Conservation (phyloP, 176 grass and related monocot genomes). For the Thalia dealbata region DNA sequence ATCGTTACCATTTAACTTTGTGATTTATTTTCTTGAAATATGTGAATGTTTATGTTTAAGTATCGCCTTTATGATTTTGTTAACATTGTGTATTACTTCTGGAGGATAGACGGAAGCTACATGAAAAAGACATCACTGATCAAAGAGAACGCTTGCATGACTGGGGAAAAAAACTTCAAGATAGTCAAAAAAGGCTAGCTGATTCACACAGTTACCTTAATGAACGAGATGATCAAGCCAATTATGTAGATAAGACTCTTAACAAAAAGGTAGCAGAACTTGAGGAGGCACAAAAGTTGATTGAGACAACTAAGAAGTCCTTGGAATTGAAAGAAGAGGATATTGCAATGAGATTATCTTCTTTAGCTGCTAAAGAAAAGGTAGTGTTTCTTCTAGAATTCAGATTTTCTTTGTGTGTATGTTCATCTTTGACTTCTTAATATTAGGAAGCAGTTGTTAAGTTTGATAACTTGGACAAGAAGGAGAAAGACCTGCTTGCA, state of each 20-base stretch:
- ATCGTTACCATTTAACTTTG: not conserved
- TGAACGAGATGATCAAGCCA: constrained; percentile 72
- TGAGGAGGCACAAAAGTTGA: constrained; percentile 50
- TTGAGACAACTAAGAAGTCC: constrained; percentile 39
- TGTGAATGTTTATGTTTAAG: not conserved
- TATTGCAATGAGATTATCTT: constrained; percentile 40
- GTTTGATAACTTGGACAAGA: constrained; percentile 31
- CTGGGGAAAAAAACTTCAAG: constrained; percentile 76
- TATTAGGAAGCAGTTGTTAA: constrained; percentile 64
- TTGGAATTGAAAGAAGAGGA: constrained; percentile 71
- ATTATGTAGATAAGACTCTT: constrained; percentile 47
- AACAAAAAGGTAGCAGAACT: constrained; percentile 62
- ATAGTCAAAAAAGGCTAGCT: constrained; percentile 80
- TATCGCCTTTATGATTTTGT: constrained; percentile 1
- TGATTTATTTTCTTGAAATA: not conserved
- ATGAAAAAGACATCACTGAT: constrained; percentile 56
- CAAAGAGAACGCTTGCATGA: constrained; percentile 53
- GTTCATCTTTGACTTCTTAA: constrained; percentile 15
- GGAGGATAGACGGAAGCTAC: constrained; percentile 37
- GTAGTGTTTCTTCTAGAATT: constrained; percentile 19
- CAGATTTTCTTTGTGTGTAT: constrained; percentile 6
- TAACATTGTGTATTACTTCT: constrained; percentile 13
- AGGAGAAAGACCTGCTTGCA: constrained; percentile 44
- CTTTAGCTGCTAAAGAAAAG: constrained; percentile 59
- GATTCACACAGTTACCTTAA: constrained; percentile 64